phyloP scores from a whole-genome alignment of 1,284 basidiomycete species.

The Trichosporon sp. region DNA sequence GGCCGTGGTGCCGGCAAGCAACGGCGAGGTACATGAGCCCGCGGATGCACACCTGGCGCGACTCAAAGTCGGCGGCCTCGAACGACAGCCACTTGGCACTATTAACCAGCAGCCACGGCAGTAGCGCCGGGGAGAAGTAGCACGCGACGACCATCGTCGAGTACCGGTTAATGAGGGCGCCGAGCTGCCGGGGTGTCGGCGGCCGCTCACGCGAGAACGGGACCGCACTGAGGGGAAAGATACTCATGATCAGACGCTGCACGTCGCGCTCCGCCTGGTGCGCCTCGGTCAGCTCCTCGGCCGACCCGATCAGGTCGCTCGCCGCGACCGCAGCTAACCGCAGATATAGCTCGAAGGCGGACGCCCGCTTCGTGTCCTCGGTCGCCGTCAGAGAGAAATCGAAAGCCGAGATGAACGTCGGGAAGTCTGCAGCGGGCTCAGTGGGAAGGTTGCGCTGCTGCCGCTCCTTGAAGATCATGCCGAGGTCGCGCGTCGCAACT shows the following conservation, averaged over 20 bases:
- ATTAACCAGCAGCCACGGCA: conserved; percentile 56
- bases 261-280: conserved; percentile 54
- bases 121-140: conserved; percentile 61
- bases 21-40: conserved; percentile 72
- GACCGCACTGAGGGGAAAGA: conserved; percentile 63
- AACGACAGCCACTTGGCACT: conserved; percentile 54
- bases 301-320: conserved; percentile 41
- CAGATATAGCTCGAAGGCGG: conserved; percentile 73
- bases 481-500: conserved; percentile 61
- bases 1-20: conserved; percentile 60
- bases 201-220: conserved; percentile 59
- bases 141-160: conserved; percentile 71
- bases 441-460: conserved; percentile 71
- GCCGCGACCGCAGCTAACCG: conserved; percentile 49
- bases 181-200: conserved; percentile 60
- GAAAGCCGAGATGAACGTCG: conserved; percentile 65
- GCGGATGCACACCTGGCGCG: conserved; percentile 67
- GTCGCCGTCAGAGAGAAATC: conserved; percentile 58
- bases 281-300: conserved; percentile 40
- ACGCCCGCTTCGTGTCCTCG: conserved; percentile 57
- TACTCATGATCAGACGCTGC: conserved; percentile 71
- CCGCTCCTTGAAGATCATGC: conserved; percentile 73
- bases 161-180: conserved; percentile 82
- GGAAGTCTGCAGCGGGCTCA: conserved; percentile 67
- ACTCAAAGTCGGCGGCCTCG: conserved; percentile 62